A percentile compares a stretch with the other conserved stretches of the same genome.
These are phyloP conservation scores for Deuterostichococcus epilithicus DNA, from an alignment of 139 green algal genomes.

Conservation along the genomic window DNA sequence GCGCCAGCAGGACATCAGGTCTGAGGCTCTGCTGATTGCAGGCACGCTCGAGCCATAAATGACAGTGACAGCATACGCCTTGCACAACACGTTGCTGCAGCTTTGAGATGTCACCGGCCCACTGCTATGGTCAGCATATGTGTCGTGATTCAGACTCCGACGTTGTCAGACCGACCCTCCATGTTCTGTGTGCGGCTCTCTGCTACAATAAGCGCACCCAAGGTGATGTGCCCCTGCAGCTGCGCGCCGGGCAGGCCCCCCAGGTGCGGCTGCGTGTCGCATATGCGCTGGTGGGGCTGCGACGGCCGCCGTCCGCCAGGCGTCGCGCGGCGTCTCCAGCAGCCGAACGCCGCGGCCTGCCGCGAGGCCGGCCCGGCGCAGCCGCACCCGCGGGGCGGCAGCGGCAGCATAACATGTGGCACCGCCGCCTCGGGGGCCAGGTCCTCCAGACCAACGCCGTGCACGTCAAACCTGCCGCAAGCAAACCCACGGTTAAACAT, in stretches of 20 bases:
- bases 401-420: background rate
- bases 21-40: no score
- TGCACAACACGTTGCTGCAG: no score
- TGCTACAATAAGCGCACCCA: no score
- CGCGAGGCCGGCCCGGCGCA: background rate
- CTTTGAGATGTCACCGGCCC: no score
- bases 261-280: background rate
- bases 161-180: no score
- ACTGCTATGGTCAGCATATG: no score
- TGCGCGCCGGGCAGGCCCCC: background rate
- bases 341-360: background rate
- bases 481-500: background rate
- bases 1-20: no score
- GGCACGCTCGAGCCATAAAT: no score
- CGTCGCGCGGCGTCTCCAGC: background rate
- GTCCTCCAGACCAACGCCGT: conserved; percentile 4
- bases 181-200: no score
- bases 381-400: background rate
- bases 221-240: background rate
- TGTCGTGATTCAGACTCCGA: no score
- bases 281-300: background rate
- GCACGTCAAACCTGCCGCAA: conserved; percentile 11
- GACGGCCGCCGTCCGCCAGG: background rate
- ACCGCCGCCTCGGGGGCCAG: background rate
- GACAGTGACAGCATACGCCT: no score